A percentile compares a stretch with the other conserved stretches of the same genome.
phyloP scores from a whole-genome alignment of 176 grass and related monocot genomes.

The Zea luxurians region DNA sequence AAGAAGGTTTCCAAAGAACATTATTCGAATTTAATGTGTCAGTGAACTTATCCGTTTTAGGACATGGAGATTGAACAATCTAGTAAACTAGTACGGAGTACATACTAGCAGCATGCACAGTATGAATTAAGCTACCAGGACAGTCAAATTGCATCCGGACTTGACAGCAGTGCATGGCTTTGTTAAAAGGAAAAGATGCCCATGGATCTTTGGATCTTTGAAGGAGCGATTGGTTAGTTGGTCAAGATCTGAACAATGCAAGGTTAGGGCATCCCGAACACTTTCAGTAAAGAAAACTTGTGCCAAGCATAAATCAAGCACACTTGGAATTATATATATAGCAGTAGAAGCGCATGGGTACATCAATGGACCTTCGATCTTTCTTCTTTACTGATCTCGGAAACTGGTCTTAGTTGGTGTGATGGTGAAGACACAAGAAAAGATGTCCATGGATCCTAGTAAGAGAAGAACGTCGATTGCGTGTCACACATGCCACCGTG shows the following conservation, averaged over 20 bases:
- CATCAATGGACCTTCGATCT: constrained; percentile 27
- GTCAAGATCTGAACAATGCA: constrained; percentile 49
- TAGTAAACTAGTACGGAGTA: no score
- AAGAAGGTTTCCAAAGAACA: no score
- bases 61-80: no score
- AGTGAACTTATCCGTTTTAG: no score
- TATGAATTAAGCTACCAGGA: no score
- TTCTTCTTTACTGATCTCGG: constrained; percentile 17
- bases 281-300: constrained; percentile 28
- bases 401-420: neutral
- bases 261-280: neutral
- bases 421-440: constrained; percentile 38
- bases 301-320: neutral
- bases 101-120: no score
- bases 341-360: no score
- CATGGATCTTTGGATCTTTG: neutral
- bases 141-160: neutral
- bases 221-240: neutral
- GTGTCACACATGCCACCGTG: neutral
- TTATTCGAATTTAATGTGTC: no score
- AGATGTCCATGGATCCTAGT: neutral
- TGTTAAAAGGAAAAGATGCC: neutral
- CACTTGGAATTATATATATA: neutral
- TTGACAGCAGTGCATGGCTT: neutral
- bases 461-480: neutral